These are phyloP conservation scores for Taphrina communis DNA, from an alignment of 1,139 yeast genomes.

Conservation along the genomic window DNA sequence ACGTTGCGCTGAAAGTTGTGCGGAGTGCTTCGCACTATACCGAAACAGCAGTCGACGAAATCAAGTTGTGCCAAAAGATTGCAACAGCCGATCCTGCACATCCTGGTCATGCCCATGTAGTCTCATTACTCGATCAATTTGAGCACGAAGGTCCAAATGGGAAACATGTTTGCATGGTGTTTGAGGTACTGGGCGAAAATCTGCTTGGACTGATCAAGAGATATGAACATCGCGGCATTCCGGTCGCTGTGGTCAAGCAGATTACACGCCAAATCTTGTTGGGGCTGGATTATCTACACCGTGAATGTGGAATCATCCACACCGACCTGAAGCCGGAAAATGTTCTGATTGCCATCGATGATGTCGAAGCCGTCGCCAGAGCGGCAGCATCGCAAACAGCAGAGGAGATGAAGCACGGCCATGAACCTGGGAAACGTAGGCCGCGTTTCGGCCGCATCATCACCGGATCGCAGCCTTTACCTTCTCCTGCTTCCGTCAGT, in stretches of 20 bases:
- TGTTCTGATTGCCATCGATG: constrained; percentile 78
- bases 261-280: constrained; percentile 77
- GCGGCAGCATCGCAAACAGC: constrained; percentile 55
- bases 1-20: constrained; percentile 85
- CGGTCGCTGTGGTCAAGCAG: constrained; percentile 74
- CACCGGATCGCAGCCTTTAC: constrained; percentile 85
- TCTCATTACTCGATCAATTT: constrained; percentile 73
- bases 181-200: constrained; percentile 86
- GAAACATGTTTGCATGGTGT: constrained; percentile 83
- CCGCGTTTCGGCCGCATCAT: constrained; percentile 76
- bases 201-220: constrained; percentile 71
- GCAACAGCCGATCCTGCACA: constrained; percentile 62
- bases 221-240: constrained; percentile 72
- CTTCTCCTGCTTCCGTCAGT: constrained; percentile 54
- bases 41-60: constrained; percentile 87
- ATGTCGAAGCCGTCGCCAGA: constrained; percentile 70
- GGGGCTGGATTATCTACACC: constrained; percentile 79
- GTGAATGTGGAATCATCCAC: constrained; percentile 88
- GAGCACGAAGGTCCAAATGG: constrained; percentile 83
- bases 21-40: constrained; percentile 71
- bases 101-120: constrained; percentile 75
- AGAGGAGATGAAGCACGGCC: constrained; percentile 44
- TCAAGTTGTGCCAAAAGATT: constrained; percentile 62
- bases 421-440: constrained; percentile 53
- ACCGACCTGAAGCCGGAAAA: constrained; percentile 92